Percentiles rank a stretch among this genome's conserved stretches.
These are phyloP conservation scores for Nothophoma quercina DNA, from an alignment of 2,329 filamentous ascomycete species.

Conservation along the genomic window DNA sequence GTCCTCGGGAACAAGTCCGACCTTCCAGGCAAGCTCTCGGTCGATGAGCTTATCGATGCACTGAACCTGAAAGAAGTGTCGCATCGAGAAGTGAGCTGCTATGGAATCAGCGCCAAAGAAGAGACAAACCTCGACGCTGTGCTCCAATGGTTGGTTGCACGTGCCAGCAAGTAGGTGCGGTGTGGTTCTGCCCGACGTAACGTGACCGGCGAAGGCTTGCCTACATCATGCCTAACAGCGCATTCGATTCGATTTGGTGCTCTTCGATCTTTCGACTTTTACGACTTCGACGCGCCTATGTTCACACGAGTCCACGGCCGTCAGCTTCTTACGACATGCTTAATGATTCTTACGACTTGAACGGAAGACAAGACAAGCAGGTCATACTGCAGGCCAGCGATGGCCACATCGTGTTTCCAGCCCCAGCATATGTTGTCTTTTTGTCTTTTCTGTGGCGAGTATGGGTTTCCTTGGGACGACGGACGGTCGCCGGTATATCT, in stretches of 20 bases:
- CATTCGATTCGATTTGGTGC: conserved; percentile 29
- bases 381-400: conserved; percentile 56
- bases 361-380: conserved; percentile 59
- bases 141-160: conserved; percentile 93
- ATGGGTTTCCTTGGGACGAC: not conserved
- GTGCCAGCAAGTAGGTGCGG: conserved; percentile 63
- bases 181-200: conserved; percentile 24
- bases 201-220: conserved; percentile 31
- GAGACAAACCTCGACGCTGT: conserved; percentile 98
- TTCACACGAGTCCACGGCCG: conserved; percentile 41
- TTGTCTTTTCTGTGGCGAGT: conserved; percentile 10
- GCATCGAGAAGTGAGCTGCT: conserved; percentile 95
- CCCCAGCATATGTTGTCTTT: conserved; percentile 29
- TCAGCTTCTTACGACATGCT: conserved; percentile 53
- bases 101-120: conserved; percentile 97
- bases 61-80: conserved; percentile 89
- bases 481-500: conserved; percentile 3
- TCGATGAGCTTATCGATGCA: conserved; percentile 94
- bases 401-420: conserved; percentile 54
- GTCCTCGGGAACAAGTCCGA: conserved; percentile 98
- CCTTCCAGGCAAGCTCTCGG: conserved; percentile 85
- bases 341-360: conserved; percentile 63
- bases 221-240: conserved; percentile 33
- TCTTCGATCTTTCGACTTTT: conserved; percentile 30
- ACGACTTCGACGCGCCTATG: conserved; percentile 48